Base-by-base conservation (phyloP, 164 flowering plant genomes). In the Kalanchoe fedtschenkoi region DNA sequence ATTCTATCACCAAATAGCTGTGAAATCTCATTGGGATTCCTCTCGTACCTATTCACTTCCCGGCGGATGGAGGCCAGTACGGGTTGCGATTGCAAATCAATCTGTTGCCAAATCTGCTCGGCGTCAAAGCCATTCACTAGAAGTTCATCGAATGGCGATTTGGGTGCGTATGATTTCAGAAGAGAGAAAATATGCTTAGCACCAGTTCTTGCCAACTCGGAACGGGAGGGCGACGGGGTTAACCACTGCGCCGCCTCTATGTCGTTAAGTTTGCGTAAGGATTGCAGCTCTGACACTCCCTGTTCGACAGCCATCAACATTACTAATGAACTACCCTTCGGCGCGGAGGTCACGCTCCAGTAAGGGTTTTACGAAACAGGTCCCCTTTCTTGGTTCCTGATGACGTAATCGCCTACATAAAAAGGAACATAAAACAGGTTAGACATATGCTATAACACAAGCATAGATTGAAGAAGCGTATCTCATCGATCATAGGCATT, bases 51-150 rank as follows among this genome's bases (percentile, higher is more conserved):
- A 46, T 70, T 78, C 34, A 87, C 41, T 2, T 83, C 79, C 5
- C 86, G 72, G 7, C 83, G 74, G 26, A 91, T 69, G 11, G 56
- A 62, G 3, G 79, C 42, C 0, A 89, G 1, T 35, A 87, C 64
- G 0, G 89, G 83, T 70, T 80, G 77, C 0, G 91, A 69, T 51
- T 81, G 95, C 62, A 86, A 65, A 62, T 89, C 93, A 15, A 87
- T 86, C 62, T 89, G 96, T 70, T 87, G 96, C 96, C 96, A 91
- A 37, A 92, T 86, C 76, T 89, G 96, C 72, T 92, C 96, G 4
- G 95, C 86, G 24, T 89, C 98, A 63, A 84, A 89, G 0, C 93
- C 91, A 1, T 92, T 77, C 22, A 73, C 56, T 19, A 86, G 71
- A 6, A 92, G 80, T 4, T 60, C 63, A 8, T 75, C 83, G 56